Conservation (phyloP, 176 grass and related monocot species). For the Carex pumila region DNA sequence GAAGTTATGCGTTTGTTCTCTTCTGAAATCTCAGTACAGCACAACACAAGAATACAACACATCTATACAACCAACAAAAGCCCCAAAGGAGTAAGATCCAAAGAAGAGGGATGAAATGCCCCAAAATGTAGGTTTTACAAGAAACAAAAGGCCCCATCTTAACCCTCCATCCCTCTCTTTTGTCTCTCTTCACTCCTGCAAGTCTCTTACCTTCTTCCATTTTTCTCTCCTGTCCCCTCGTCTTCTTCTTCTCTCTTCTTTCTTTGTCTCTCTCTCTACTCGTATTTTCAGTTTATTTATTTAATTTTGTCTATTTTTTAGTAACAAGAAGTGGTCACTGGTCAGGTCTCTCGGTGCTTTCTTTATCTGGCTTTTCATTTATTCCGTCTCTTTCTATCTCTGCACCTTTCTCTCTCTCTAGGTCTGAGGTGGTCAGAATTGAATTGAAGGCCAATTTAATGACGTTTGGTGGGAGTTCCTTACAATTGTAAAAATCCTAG, state of each 20-base stretch:
- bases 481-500: conserved; percentile 22
- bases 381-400: conserved; percentile 22
- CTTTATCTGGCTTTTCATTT: conserved; percentile 22
- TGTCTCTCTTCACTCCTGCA: conserved; percentile 19
- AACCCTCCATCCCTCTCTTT: neutral
- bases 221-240: conserved; percentile 6
- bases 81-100: conserved; percentile 4
- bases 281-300: neutral
- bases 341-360: conserved; percentile 9
- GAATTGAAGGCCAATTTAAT: conserved; percentile 25
- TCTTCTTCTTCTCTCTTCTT: neutral
- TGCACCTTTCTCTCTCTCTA: conserved; percentile 23
- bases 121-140: conserved; percentile 9
- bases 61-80: neutral
- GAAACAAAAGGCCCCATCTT: neutral
- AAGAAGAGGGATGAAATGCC: conserved; percentile 7
- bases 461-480: conserved; percentile 15
- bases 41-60: conserved; percentile 14
- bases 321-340: conserved; percentile 11
- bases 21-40: conserved; percentile 17
- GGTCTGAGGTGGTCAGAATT: conserved; percentile 29
- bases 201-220: conserved; percentile 10
- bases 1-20: conserved; percentile 21
- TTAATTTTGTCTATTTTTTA: neutral
- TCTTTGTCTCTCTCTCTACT: neutral